A percentile compares a stretch with the other conserved stretches of the same genome.
These are phyloP conservation scores for Stephania cephalantha DNA, from an alignment of 164 flowering plant genomes.

Conservation along the genomic window DNA sequence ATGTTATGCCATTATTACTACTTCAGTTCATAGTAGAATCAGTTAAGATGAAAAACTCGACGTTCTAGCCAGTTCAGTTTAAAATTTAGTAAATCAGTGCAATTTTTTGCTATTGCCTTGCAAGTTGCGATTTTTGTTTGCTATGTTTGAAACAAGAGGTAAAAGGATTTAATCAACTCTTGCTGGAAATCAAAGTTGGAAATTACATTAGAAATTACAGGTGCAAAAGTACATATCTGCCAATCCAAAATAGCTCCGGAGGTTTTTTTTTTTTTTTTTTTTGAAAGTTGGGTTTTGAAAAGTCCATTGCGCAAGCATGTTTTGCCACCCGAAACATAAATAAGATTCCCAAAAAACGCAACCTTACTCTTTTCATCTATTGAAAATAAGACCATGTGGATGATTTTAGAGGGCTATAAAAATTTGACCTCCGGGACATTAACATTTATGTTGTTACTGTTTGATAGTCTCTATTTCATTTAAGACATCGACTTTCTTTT, in stretches of 20 bases:
- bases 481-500: not conserved
- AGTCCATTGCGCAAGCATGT: no score
- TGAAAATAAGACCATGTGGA: no score
- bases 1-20: no score
- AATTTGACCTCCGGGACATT: not conserved
- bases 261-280: not conserved
- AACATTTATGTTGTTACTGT: not conserved
- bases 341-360: no score
- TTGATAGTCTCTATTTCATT: not conserved
- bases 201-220: not conserved
- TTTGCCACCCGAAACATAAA: no score
- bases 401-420: no score
- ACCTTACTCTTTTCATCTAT: no score
- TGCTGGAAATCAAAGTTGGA: not conserved
- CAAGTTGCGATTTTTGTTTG: not conserved
- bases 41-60: not conserved
- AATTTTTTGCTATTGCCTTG: not conserved
- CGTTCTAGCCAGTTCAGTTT: not conserved
- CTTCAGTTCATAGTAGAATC: not conserved
- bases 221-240: no score
- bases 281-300: no score
- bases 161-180: not conserved
- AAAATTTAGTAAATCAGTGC: not conserved
- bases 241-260: no score
- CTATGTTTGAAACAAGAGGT: not conserved